phyloP scores from a whole-genome alignment of 352 stramenopile genomes.

The Elongisporangium prolatum region DNA sequence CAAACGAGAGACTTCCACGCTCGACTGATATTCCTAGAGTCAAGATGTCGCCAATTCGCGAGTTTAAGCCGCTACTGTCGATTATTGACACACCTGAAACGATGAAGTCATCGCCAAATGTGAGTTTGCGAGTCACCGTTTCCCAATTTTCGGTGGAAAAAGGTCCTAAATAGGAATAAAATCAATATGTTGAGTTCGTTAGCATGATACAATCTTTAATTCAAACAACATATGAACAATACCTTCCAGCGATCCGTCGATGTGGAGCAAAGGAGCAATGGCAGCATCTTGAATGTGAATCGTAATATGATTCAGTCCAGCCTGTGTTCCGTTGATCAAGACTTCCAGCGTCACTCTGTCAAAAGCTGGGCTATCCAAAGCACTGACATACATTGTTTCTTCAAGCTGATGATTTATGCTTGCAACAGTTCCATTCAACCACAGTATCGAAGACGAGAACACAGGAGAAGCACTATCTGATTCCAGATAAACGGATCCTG shows the following conservation, averaged over 20 bases:
- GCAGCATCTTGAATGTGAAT: neutral
- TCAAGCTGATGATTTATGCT: neutral
- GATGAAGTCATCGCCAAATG: conserved; percentile 3
- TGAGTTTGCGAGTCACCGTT: conserved; percentile 4
- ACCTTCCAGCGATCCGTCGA: conserved; percentile 22
- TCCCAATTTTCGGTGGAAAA: conserved; percentile 18
- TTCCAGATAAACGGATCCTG: neutral
- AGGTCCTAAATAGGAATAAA: conserved; percentile 7
- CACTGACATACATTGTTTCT: neutral
- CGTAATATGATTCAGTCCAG: neutral
- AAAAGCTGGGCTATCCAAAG: neutral
- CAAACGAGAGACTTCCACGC: conserved; percentile 8
- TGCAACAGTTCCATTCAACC: conserved; percentile 1
- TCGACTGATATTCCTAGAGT: conserved; percentile 9
- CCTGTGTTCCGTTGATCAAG: neutral
- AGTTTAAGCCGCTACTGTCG: conserved; percentile 2
- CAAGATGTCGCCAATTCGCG: neutral
- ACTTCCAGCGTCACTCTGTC: neutral
- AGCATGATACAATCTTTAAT: too few relatives aligned
- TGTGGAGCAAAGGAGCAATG: conserved; percentile 6
- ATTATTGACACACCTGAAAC: conserved; percentile 11
- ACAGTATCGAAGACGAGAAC: neutral
- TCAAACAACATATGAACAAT: too few relatives aligned
- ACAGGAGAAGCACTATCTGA: neutral
- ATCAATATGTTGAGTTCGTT: neutral